These are phyloP conservation scores for Metschnikowia gruessii DNA, from an alignment of 805 yeast genomes.

Conservation along the genomic window DNA sequence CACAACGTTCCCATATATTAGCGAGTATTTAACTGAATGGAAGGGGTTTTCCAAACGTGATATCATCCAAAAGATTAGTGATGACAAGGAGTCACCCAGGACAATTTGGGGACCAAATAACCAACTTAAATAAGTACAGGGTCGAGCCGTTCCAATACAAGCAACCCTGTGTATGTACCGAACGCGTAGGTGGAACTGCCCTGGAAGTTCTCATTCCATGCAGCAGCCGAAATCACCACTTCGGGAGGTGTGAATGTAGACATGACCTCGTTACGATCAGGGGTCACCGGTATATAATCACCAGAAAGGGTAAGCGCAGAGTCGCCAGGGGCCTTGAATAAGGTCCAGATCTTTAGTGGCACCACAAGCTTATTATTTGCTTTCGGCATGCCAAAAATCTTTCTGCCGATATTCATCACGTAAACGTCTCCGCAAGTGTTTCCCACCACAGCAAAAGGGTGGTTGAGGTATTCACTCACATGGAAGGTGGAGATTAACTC, in stretches of 20 bases:
- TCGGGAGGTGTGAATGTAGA: slow-evolving; percentile 46
- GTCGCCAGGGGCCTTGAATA: slow-evolving; percentile 14
- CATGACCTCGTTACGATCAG: slow-evolving; percentile 28
- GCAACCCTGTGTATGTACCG: slow-evolving; percentile 49
- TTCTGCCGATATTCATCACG: slow-evolving; percentile 38
- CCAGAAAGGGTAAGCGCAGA: slow-evolving; percentile 22
- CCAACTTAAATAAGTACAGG: slow-evolving; percentile 8
- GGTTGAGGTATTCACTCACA: slow-evolving; percentile 33
- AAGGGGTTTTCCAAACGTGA: no score
- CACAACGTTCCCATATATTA: slow-evolving; percentile 21
- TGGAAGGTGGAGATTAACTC: slow-evolving; percentile 32
- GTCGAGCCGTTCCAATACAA: slow-evolving; percentile 45
- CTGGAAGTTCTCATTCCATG: slow-evolving; percentile 54
- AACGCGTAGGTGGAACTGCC: slow-evolving; percentile 52
- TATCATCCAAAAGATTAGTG: no score
- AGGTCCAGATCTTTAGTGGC: slow-evolving; percentile 40
- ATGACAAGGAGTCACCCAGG: no score
- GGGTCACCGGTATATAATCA: slow-evolving; percentile 28
- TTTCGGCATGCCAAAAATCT: slow-evolving; percentile 35
- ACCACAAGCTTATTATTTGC: slow-evolving; percentile 36
- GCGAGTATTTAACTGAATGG: neutral
- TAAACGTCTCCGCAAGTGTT: slow-evolving; percentile 36
- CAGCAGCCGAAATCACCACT: slow-evolving; percentile 45
- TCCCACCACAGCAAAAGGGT: slow-evolving; percentile 37
- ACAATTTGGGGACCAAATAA: neutral